Percentiles rank a stretch among this genome's conserved stretches.
Conservation (phyloP, 495 filamentous ascomycete species). For the Amorphotheca resinae region DNA sequence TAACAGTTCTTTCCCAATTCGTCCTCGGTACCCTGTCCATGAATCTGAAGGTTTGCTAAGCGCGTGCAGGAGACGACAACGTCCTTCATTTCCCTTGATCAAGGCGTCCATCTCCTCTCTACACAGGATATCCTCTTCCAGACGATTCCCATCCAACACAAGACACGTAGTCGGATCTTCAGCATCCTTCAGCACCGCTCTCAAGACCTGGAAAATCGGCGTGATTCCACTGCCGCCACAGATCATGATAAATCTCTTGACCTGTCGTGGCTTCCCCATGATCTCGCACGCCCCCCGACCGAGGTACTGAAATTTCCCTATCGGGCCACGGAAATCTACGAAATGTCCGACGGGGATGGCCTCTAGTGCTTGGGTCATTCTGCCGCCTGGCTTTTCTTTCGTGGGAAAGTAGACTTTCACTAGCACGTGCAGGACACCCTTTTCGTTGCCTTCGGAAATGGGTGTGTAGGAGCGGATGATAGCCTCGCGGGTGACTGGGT, state of each 20-base stretch:
- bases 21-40: conserved; percentile 62
- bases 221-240: conserved; percentile 85
- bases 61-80: conserved; percentile 58
- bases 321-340: conserved; percentile 84
- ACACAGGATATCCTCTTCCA: conserved; percentile 76
- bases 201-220: conserved; percentile 79
- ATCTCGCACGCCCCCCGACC: conserved; percentile 54
- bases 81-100: conserved; percentile 33
- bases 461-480: conserved; percentile 88
- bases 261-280: conserved; percentile 41
- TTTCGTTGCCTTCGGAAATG: conserved; percentile 49
- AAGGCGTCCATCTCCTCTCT: conserved; percentile 61
- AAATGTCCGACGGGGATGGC: conserved; percentile 51
- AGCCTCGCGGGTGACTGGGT: conserved; percentile 51
- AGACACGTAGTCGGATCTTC: conserved; percentile 50
- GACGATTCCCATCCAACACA: conserved; percentile 69
- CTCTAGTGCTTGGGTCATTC: conserved; percentile 78
- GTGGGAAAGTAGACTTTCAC: conserved; percentile 78
- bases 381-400: conserved; percentile 47
- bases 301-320: conserved; percentile 77
- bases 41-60: conserved; percentile 48
- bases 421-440: conserved; percentile 59
- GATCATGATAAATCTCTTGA: conserved; percentile 75
- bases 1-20: conserved; percentile 53
- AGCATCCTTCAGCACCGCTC: conserved; percentile 46